These are phyloP conservation scores for Leccinum ochraceum DNA, from an alignment of 768 basidiomycete species.

Conservation along the genomic window DNA sequence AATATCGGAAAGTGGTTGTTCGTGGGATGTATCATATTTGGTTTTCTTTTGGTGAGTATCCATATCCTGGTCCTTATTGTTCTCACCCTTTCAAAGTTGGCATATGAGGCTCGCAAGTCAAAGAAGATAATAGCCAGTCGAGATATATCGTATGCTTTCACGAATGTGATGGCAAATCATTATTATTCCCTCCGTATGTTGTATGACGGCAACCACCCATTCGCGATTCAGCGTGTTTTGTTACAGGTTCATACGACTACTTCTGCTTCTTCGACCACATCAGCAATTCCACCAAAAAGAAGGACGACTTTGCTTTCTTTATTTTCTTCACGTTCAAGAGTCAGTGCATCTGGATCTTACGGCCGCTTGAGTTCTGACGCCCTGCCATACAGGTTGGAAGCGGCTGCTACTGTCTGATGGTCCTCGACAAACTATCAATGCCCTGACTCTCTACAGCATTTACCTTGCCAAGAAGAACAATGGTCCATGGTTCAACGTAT, in stretches of 20 bases:
- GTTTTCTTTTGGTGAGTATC: conserved; percentile 82
- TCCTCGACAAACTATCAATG: conserved; percentile 97
- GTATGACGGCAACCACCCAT: not conserved
- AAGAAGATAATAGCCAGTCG: conserved; percentile 93
- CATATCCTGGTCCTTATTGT: not conserved
- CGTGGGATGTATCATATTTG: conserved; percentile 96
- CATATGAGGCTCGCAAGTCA: conserved; percentile 89
- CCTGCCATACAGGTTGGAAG: conserved; percentile 66
- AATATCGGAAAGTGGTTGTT: conserved; percentile 93
- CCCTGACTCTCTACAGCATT: conserved; percentile 93
- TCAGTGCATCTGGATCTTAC: conserved; percentile 36
- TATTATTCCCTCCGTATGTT: conserved; percentile 92
- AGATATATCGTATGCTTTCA: conserved; percentile 98
- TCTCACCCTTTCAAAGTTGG: conserved; percentile 58
- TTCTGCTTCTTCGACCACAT: conserved; percentile 99
- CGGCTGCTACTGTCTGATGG: conserved; percentile 89
- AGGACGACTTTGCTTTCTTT: conserved; percentile 98
- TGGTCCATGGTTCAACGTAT: conserved; percentile 64
- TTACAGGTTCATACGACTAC: conserved; percentile 87
- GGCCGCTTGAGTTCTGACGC: conserved; percentile 1
- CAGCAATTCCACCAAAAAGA: conserved; percentile 91
- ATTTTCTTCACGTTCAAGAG: conserved; percentile 99
- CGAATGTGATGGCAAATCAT: conserved; percentile 95
- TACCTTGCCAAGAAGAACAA: conserved; percentile 57
- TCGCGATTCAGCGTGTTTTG: not conserved